Evolutionary conservation across 164 flowering plant species (phyloP).

Genomic region (Nymphaea colorata): DNA sequence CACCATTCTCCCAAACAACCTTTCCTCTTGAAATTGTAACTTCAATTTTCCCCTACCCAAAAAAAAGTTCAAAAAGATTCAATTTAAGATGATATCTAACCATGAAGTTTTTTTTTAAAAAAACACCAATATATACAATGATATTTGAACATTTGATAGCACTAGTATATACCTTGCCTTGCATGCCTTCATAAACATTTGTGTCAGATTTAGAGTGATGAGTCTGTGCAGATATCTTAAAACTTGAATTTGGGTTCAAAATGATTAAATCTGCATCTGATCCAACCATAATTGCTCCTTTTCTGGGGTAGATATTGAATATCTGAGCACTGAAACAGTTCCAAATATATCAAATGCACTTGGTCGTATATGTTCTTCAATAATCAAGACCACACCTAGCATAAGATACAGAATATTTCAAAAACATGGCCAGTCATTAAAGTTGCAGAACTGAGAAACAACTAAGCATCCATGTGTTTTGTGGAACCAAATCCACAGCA

Average conservation of each 20-base stretch:
- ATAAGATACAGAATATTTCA: no score
- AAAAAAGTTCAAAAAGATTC: not conserved
- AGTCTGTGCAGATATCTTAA: conserved; percentile 43
- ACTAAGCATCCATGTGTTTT: no score
- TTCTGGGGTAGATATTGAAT: conserved; percentile 91
- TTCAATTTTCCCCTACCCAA: conserved; percentile 81
- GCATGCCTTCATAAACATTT: conserved; percentile 79
- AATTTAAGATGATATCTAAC: not conserved
- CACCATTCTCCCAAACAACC: conserved; percentile 73
- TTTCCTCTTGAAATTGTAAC: conserved; percentile 88
- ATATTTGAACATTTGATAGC: no score
- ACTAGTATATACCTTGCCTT: conserved; percentile 55
- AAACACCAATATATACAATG: not conserved
- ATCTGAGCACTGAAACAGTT: conserved; percentile 56
- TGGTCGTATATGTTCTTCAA: not conserved
- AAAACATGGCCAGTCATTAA: no score
- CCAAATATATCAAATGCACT: not conserved
- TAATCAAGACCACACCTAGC: no score
- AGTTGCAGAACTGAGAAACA: not conserved
- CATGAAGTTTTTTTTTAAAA: not conserved
- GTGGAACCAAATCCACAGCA: no score
- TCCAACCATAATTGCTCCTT: conserved; percentile 86
- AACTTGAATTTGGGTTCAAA: conserved; percentile 77
- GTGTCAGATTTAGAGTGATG: conserved; percentile 86
- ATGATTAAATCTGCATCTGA: conserved; percentile 96